Percentiles rank a stretch among this genome's conserved stretches.
These are phyloP conservation scores for Onygenales sp. DNA, from an alignment of 2,329 filamentous ascomycete genomes.

Conservation along the genomic window DNA sequence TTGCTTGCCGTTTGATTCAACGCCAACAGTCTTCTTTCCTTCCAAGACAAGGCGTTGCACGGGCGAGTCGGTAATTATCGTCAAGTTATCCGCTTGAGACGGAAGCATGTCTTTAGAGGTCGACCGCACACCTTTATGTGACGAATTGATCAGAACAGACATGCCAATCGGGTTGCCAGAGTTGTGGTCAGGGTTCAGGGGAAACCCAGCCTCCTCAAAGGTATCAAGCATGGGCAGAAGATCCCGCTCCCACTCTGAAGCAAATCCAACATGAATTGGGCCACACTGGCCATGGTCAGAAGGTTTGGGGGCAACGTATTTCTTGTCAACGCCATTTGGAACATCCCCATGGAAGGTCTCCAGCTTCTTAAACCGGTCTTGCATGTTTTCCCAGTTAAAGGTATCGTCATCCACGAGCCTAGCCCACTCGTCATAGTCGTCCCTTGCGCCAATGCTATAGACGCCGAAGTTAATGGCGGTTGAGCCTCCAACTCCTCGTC, in stretches of 20 bases:
- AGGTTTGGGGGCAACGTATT: slow-evolving; percentile 39
- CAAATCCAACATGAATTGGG: slow-evolving; percentile 40
- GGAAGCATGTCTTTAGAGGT: slow-evolving; percentile 44
- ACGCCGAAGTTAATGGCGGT: slow-evolving; percentile 48
- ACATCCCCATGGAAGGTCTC: slow-evolving; percentile 44
- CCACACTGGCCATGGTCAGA: slow-evolving; percentile 43
- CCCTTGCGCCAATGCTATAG: slow-evolving; percentile 46
- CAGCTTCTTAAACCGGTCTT: slow-evolving; percentile 42
- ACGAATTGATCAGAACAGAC: slow-evolving; percentile 41
- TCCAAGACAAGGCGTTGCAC: slow-evolving; percentile 42
- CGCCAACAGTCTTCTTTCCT: slow-evolving; percentile 37
- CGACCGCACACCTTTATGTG: slow-evolving; percentile 38
- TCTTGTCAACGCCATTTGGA: slow-evolving; percentile 27
- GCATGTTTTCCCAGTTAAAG: slow-evolving; percentile 47
- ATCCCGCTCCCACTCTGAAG: slow-evolving; percentile 41
- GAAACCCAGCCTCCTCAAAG: slow-evolving; percentile 41
- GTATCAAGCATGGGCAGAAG: slow-evolving; percentile 37
- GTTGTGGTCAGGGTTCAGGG: slow-evolving; percentile 47
- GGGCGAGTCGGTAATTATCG: slow-evolving; percentile 39
- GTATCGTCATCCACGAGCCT: slow-evolving; percentile 44
- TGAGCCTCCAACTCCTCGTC: slow-evolving; percentile 43
- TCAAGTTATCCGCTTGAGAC: slow-evolving; percentile 41
- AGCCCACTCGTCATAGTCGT: slow-evolving; percentile 57
- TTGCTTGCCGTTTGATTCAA: slow-evolving; percentile 32
- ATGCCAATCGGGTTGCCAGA: slow-evolving; percentile 51